Conservation (phyloP, 768 basidiomycete genomes). For the Auricularia sp. region DNA sequence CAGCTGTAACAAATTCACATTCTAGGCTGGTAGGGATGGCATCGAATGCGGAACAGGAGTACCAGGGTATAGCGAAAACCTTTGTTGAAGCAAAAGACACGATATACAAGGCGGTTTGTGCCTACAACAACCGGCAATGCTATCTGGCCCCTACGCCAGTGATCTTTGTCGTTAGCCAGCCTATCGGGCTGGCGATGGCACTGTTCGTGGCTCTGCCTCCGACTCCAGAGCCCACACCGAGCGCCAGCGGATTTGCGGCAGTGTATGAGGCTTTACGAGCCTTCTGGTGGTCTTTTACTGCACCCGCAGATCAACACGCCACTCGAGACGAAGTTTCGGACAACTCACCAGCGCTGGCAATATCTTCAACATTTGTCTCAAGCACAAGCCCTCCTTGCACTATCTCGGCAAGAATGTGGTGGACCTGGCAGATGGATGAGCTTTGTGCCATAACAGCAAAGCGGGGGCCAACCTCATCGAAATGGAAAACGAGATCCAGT, state of each 20-base stretch:
- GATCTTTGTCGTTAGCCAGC: conserved; percentile 69
- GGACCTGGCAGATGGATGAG: conserved; percentile 46
- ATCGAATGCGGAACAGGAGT: no score
- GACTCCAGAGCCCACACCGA: conserved; percentile 37
- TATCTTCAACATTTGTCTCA: conserved; percentile 88
- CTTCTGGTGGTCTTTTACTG: conserved; percentile 62
- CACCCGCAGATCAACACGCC: conserved; percentile 7
- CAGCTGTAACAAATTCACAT: no score
- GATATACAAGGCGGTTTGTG: neutral
- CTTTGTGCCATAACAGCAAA: neutral
- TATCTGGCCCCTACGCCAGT: conserved; percentile 50
- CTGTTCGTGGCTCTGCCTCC: conserved; percentile 45
- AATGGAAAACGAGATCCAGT: conserved; percentile 95
- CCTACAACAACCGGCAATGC: neutral
- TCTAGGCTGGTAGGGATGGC: no score
- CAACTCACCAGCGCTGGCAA: conserved; percentile 54
- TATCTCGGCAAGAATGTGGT: conserved; percentile 90
- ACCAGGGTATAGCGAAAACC: no score
- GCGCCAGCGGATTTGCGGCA: conserved; percentile 72
- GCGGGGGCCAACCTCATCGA: conserved; percentile 67
- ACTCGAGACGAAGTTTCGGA: neutral
- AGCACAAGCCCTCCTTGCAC: conserved; percentile 94
- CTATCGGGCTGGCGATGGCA: conserved; percentile 56
- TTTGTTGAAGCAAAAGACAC: neutral
- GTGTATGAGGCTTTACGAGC: conserved; percentile 68